These are phyloP conservation scores for Pseudognaphalium luteoalbum DNA, from an alignment of 129 eudicot species.

Conservation along the genomic window DNA sequence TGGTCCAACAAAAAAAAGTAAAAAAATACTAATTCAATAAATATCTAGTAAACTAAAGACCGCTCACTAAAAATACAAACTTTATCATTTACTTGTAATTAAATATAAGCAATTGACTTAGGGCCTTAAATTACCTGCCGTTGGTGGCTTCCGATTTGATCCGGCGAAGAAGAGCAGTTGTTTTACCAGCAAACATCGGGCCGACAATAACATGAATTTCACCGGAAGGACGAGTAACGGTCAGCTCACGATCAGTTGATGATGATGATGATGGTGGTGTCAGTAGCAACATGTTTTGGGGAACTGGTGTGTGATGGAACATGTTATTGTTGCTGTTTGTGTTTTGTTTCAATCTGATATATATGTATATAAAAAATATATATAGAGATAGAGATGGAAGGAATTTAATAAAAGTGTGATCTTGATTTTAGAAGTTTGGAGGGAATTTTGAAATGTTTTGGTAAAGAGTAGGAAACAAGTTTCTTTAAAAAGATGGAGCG, in stretches of 20 bases:
- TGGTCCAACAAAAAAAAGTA: neutral
- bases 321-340: neutral
- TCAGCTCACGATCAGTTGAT: constrained; percentile 19
- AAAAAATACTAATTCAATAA: constrained; percentile 10
- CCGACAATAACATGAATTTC: constrained; percentile 90
- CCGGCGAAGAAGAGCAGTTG: constrained; percentile 90
- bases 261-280: constrained; percentile 22
- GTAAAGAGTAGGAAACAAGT: neutral
- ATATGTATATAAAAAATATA: neutral
- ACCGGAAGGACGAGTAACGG: constrained; percentile 37
- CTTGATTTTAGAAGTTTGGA: constrained; percentile 4
- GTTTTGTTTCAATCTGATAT: neutral
- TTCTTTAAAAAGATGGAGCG: neutral
- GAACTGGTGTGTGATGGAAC: constrained; percentile 17
- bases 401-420: neutral
- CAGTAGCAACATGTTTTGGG: constrained; percentile 32
- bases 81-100: neutral
- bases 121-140: constrained; percentile 60
- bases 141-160: constrained; percentile 56
- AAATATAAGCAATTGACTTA: neutral
- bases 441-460: constrained; percentile 6
- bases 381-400: neutral
- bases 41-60: neutral
- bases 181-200: constrained; percentile 96
- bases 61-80: neutral